Conservation (phyloP, 768 basidiomycete genomes). For the Auriscalpium orientale region DNA sequence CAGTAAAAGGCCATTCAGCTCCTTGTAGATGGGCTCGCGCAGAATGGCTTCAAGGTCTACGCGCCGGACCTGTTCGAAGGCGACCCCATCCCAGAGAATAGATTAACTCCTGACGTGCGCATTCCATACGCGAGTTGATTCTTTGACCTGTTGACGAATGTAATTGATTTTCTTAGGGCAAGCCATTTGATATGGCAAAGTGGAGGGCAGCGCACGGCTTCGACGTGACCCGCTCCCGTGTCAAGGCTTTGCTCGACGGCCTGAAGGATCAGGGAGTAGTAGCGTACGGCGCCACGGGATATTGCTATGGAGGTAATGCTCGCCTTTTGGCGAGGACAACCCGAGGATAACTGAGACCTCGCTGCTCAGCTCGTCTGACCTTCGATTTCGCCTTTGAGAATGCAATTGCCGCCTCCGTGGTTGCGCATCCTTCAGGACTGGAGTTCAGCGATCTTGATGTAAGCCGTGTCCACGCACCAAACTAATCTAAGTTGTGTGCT, state of each 20-base stretch:
- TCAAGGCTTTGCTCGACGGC: slow-evolving; percentile 45
- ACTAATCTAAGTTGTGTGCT: no score
- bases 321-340: no score
- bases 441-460: slow-evolving; percentile 53
- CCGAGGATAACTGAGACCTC: not conserved
- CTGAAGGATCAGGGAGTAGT: slow-evolving; percentile 56
- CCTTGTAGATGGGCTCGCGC: slow-evolving; percentile 29
- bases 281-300: slow-evolving; percentile 52
- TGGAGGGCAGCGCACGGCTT: not conserved
- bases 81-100: slow-evolving; percentile 25
- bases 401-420: slow-evolving; percentile 38
- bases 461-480: not conserved
- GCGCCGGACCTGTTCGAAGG: slow-evolving; percentile 30
- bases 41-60: slow-evolving; percentile 32
- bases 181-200: not conserved
- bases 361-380: slow-evolving; percentile 38
- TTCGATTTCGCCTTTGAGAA: slow-evolving; percentile 59
- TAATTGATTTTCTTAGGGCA: not conserved
- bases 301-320: slow-evolving; percentile 55
- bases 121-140: no score
- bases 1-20: slow-evolving; percentile 15
- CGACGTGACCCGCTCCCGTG: not conserved
- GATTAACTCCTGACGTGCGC: slow-evolving; percentile 1
- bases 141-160: no score
- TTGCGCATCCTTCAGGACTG: slow-evolving; percentile 57